Evolutionary conservation across 805 yeast species (phyloP), one percentile per base, ranked within the genome.

Genomic region (Maudiozyma barnettii): DNA sequence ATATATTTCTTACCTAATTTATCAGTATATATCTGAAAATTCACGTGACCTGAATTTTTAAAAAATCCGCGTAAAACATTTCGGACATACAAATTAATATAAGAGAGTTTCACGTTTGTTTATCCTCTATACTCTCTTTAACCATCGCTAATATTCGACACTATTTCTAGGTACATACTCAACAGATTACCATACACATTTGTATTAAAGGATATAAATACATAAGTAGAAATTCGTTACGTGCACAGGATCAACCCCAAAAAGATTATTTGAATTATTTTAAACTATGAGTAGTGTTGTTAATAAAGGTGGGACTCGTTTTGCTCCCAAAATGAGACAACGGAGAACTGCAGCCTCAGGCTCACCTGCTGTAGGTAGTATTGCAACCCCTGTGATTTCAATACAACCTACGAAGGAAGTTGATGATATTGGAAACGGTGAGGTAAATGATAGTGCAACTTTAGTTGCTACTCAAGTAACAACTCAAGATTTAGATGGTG

Each of bases 221-320:
- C 10, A 26, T 26, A 16, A 5, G 19, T 19, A 19, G 9, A 20
- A 37, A 18, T 18, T 37, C 23, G 10, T 19, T 8, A 37, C 19
- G 16, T 35, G 5, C 13, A 19, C 10, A 20, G n/a, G n/a, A n/a
- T n/a, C n/a, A n/a, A n/a, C 21, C 5, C 20, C 13, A n/a, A 19
- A 26, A 26, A 36, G 41, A 23, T n/a, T 16, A 41, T 29, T 37
- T 16, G 26, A 9, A 26, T 23, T 12, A 38, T 20, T 33, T n/a
- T 21, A 19, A 14, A 37, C 7, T 7, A 65, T 65, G 69, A 65
- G 69, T 59, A 65, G 68, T 51, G 60, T 63, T 21, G 66, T 65
- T 6, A 65, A 77, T 51, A 77, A 77, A 56, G 71, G 79, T 44
- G 76, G 80, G 22, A 74, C 83, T 12, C 77, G 83, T 47, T 83